A percentile compares a stretch with the other conserved stretches of the same genome.
These are phyloP conservation scores for Saccharomycopsis javanensis DNA, from an alignment of 805 yeast genomes.

Conservation along the genomic window DNA sequence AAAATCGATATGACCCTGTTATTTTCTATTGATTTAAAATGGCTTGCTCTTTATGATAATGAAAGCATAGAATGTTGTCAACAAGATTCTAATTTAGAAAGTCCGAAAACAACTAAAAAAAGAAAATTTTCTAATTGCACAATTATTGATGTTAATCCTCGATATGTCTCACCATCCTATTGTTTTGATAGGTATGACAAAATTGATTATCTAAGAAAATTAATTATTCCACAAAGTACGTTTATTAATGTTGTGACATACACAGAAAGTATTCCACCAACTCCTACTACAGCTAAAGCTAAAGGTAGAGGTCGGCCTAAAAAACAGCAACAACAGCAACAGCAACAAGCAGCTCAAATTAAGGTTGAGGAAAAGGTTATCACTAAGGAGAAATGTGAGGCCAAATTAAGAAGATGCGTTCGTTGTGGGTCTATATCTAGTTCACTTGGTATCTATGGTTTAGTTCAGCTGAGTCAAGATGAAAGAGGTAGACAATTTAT, in stretches of 20 bases:
- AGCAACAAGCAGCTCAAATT: background rate
- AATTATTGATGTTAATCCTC: background rate
- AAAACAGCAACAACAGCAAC: background rate
- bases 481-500: background rate
- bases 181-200: conserved; percentile 3
- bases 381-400: background rate
- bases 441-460: conserved; percentile 5
- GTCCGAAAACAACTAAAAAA: background rate
- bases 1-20: conserved; percentile 6
- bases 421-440: conserved; percentile 16
- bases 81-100: background rate
- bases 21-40: conserved; percentile 7
- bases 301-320: background rate
- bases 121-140: background rate
- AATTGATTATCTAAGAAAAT: conserved; percentile 14
- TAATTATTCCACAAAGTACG: conserved; percentile 2
- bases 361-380: background rate
- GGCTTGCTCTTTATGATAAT: conserved; percentile 13
- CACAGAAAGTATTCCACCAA: background rate
- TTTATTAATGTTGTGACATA: background rate
- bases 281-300: background rate
- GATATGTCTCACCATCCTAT: conserved; percentile 2
- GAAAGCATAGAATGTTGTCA: background rate
- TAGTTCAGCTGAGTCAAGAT: conserved; percentile 2
- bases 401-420: conserved; percentile 11